Evolutionary conservation across 2,329 filamentous ascomycete genomes (phyloP), one percentile per base, ranked within the genome.

Genomic region (Beauveria asiatica): DNA sequence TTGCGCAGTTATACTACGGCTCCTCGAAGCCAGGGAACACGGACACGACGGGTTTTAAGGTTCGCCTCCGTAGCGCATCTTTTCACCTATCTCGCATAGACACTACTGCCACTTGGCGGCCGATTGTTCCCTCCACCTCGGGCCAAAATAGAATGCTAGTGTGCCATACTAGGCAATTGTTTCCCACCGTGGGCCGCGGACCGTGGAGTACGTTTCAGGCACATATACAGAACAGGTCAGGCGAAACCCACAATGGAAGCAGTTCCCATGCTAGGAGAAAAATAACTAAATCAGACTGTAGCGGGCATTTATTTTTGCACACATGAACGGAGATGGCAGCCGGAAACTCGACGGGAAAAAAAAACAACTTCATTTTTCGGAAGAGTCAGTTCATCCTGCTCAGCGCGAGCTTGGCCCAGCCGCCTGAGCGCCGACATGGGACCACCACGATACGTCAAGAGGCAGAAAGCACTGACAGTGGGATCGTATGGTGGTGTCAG

Each of bases 181-280:
- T 46, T 33, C 25, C 33, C n/a, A 16, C 2, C 41, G n/a, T 41
- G 33, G 50, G 21, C n/a, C 25, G 27, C 10, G 33, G 33, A 8
- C 37, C 56, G 56, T 44, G 54, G 54, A 49, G 54, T 27, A 3
- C 30, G 54, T 57, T 58, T 58, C 56, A 58, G 56, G 56, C 46
- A 13, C 45, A 58, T 58, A 23, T 50, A 17, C 23, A 44, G 25
- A 19, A 53, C 23, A 19, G 46, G 42, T 27, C 19, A 56, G 42
- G 42, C 42, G 16, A 46, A 13, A 42, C 42, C 53, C 42, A 45
- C 51, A 44, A 27, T 21, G n/a, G 23, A 30, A 16, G 13, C 19
- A 21, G 30, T 33, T 33, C 5, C 30, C 30, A 27, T 17, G 8
- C 42, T 27, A 17, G 6, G 25, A 30, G 23, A 21, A 30, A 21